Base-by-base conservation (phyloP, 2,329 filamentous ascomycete genomes). In the Botrytis fragariae region DNA sequence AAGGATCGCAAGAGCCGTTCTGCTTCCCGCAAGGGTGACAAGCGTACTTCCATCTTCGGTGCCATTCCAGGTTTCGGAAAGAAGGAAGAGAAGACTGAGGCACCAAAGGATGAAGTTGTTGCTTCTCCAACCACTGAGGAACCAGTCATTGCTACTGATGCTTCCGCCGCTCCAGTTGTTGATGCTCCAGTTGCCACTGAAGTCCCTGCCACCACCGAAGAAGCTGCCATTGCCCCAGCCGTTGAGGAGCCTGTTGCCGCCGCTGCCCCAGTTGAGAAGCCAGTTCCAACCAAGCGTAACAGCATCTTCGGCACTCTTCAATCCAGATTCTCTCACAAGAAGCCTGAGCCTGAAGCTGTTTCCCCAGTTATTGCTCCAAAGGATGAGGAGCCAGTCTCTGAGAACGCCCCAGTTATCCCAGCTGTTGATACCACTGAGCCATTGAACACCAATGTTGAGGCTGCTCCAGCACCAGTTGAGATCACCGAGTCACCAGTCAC, bases 1-100 rank as follows among this genome's bases (percentile, higher is more conserved):
- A 86, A 90, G 79, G 86, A 89, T 80, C 83, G 87, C 76, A 90
- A 90, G 85, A 87, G 86, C 77, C 87, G 89, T 80, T 90, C 88
- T 78, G 86, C 86, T 69, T 91, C 89, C 81, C 87, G 87, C 80
- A 91, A 92, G 67, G 62, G 42, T 69, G 71, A 69, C 4, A 72
- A 72, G 88, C 89, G 90, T 70, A 83, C 84, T 64, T 91, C 89
- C 72, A 87, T 91, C 84, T 91, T 92, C 79, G 87, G 87, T 78
- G 84, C 80, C 79, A 85, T 90, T 75, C 81, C 86, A 84, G 79
- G 80, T 80, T 74, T 84, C 81, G 73, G 80, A 78, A 82, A 84
- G 77, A 79, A 81, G 72, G 82, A 81, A 45, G 81, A 81, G 62
- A 81, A 80, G 74, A 57, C 59, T 16, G 81, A 80, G 69, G 73